A percentile compares a stretch with the other conserved stretches of the same genome.
Evolutionary conservation across 2,329 filamentous ascomycete genomes (phyloP).

Genomic region (Dactylellina leptospora): DNA sequence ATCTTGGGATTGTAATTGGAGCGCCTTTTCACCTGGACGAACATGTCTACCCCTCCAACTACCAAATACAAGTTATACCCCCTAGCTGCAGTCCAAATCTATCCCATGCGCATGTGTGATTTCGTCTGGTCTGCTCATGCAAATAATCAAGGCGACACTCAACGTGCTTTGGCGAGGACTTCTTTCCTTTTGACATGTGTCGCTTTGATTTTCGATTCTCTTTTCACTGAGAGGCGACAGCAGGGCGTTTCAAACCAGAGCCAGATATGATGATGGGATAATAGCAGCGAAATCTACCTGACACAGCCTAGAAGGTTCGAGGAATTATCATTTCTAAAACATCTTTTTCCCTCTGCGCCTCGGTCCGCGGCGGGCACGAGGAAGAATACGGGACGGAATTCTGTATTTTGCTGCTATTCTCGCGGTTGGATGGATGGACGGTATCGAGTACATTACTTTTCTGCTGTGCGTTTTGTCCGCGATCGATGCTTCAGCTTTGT

Average conservation of each 20-base stretch:
- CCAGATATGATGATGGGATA: neutral
- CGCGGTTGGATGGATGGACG: neutral
- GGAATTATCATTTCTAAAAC: conserved; percentile 39
- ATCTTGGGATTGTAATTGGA: conserved; percentile 42
- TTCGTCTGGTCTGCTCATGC: conserved; percentile 37
- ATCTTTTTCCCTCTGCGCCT: conserved; percentile 39
- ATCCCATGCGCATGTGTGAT: conserved; percentile 38
- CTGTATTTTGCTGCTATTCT: neutral
- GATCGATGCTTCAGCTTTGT: conserved; percentile 2
- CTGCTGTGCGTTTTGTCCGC: too few relatives aligned
- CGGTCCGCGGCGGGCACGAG: conserved; percentile 50
- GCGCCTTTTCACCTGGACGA: conserved; percentile 17
- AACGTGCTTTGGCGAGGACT: conserved; percentile 18
- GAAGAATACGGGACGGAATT: conserved; percentile 13
- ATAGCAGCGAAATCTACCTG: conserved; percentile 14
- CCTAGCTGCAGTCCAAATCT: conserved; percentile 8
- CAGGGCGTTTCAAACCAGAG: conserved; percentile 4
- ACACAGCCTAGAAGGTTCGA: conserved; percentile 47
- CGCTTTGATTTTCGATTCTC: neutral
- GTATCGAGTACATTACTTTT: neutral
- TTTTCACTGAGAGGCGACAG: conserved; percentile 4
- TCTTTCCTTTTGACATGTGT: conserved; percentile 40
- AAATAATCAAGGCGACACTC: conserved; percentile 44
- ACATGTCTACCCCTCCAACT: neutral
- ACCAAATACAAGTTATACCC: too few relatives aligned